Evolutionary conservation across 2,329 filamentous ascomycete species (phyloP).

Genomic region (Cadophora gregata): DNA sequence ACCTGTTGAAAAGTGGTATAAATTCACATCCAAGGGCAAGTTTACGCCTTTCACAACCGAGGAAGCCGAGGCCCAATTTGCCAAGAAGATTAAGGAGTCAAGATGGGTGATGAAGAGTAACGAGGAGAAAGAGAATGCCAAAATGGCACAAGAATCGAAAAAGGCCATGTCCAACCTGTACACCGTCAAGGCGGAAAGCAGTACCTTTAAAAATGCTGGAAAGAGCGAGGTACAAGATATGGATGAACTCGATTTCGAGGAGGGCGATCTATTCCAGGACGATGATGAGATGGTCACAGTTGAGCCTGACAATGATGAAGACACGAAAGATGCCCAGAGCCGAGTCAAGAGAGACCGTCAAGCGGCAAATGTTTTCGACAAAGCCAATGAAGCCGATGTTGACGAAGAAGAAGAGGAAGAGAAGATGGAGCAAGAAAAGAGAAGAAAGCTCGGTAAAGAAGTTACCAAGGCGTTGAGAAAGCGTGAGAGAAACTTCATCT

Average conservation of each 20-base stretch:
- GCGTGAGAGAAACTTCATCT: conserved; percentile 85
- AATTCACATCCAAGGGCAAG: conserved; percentile 79
- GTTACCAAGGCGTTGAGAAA: conserved; percentile 83
- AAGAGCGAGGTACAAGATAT: conserved; percentile 73
- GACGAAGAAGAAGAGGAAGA: conserved; percentile 74
- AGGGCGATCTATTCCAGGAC: conserved; percentile 80
- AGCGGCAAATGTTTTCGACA: conserved; percentile 83
- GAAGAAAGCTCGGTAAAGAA: conserved; percentile 75
- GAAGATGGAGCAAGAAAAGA: conserved; percentile 72
- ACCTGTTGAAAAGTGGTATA: conserved; percentile 95
- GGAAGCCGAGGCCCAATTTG: conserved; percentile 84
- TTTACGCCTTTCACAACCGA: conserved; percentile 82
- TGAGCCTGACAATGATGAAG: conserved; percentile 82
- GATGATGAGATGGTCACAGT: conserved; percentile 82
- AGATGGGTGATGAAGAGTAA: conserved; percentile 79
- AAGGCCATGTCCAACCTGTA: conserved; percentile 55
- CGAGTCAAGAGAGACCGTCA: conserved; percentile 81
- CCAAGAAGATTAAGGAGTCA: conserved; percentile 75
- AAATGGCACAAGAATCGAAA: conserved; percentile 63
- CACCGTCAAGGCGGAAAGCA: conserved; percentile 70
- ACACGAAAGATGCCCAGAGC: conserved; percentile 73
- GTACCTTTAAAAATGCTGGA: conserved; percentile 65
- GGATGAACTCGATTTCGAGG: conserved; percentile 70
- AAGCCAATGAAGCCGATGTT: conserved; percentile 71
- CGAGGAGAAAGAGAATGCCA: conserved; percentile 60